Base-by-base conservation (phyloP, 306 rosid genomes). In the Psophocarpus tetragonolobus region DNA sequence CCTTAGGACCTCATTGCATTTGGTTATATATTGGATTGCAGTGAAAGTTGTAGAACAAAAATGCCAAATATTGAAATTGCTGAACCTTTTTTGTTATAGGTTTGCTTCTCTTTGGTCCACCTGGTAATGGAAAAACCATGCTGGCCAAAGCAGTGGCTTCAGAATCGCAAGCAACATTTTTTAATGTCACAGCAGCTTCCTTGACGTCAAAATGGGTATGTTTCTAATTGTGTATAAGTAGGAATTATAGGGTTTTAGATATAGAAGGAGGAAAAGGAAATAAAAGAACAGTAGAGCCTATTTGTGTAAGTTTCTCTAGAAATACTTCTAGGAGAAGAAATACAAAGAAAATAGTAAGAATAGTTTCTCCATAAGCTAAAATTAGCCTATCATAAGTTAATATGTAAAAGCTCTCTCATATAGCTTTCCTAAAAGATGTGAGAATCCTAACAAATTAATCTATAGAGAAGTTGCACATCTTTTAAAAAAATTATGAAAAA, bases 61-160 rank as follows among this genome's bases (percentile, higher is more conserved):
- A 65, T 26, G 24, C 71, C 38, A 72, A 76, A 68, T 47, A 41
- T 26, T 74, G 60, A 20, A 30, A 86, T 32, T 41, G 33, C 18
- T 73, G 36, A 87, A 66, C 66, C 42, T 66, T 80, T 66, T 47
- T 8, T 29, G 62, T 57, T 64, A 79, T 85, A 95, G 98, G 98
- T 71, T 84, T 95, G 85, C 98, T 95, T 81, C 90, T 95, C 77
- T 95, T 95, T 80, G 98, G 98, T 83, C 98, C 98, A 0, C 98
- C 98, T 0, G 98, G 98, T 60, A 95, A 95, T 87, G 97, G 98
- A 61, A 95, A 95, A 85, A 95, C 98, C 57, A 92, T 95, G 98
- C 97, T 95, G 84, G 97, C 98, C 73, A 92, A 95, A 87, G 98
- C 97, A 76, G 97, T 95, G 18, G 98, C 98, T 75, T 92, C 98